phyloP scores from a whole-genome alignment of 495 filamentous ascomycete genomes.

The Penicillium pancosmium region DNA sequence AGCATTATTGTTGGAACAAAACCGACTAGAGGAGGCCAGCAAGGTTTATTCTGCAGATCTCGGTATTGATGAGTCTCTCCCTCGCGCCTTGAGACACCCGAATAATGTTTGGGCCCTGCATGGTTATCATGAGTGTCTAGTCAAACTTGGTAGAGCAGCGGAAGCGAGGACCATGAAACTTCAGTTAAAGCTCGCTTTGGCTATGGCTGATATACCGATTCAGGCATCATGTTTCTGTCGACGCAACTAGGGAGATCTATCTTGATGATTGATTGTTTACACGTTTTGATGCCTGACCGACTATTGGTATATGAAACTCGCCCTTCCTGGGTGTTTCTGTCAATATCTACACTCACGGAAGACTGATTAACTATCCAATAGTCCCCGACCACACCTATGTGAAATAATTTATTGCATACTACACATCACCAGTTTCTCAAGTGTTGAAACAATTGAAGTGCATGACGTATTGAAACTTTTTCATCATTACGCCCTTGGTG shows the following conservation, averaged over 20 bases:
- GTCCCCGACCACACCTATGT: too few species aligned
- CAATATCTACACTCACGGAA: not conserved
- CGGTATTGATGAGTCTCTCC: slow-evolving; percentile 56
- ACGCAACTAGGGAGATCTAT: not conserved
- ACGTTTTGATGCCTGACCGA: not conserved
- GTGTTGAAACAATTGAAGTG: not conserved
- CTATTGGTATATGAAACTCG: not conserved
- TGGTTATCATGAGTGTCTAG: slow-evolving; percentile 65
- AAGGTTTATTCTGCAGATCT: slow-evolving; percentile 63
- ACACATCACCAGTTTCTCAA: not conserved
- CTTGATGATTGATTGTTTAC: not conserved
- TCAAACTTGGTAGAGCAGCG: slow-evolving; percentile 45
- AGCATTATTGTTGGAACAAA: slow-evolving; percentile 65
- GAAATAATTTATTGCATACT: too few species aligned
- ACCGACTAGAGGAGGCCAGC: slow-evolving; percentile 54
- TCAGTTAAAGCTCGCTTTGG: slow-evolving; percentile 52
- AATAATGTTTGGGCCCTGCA: slow-evolving; percentile 72
- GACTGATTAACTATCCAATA: too few species aligned
- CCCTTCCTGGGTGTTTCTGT: not conserved
- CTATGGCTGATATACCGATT: slow-evolving; percentile 61
- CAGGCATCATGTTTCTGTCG: slow-evolving; percentile 66
- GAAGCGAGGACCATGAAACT: slow-evolving; percentile 55
- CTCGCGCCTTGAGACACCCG: slow-evolving; percentile 60
- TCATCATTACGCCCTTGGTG: not conserved
- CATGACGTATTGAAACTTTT: not conserved